Evolutionary conservation across 139 green algal species (phyloP).

Genomic region (Mesotaenium endlicherianum): DNA sequence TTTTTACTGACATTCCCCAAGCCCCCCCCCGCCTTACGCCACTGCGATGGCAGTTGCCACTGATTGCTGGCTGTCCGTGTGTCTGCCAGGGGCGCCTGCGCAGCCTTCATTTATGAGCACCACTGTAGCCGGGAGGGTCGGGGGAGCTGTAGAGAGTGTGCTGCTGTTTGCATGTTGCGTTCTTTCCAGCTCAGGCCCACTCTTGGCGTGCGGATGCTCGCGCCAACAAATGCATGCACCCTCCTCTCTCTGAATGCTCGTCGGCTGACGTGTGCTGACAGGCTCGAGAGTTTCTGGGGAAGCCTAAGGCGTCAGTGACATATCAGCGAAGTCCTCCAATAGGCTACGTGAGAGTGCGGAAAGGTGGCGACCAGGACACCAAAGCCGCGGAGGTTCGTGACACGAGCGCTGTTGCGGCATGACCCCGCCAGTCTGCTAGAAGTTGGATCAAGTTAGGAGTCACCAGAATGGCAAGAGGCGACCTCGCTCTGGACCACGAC

Average conservation of each 20-base stretch:
- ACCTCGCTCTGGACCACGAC: too few relatives aligned
- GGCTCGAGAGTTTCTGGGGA: constrained; percentile 2
- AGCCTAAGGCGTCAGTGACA: constrained; percentile 24
- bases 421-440: too few relatives aligned
- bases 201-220: not conserved
- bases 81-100: not conserved
- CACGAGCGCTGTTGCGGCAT: too few relatives aligned
- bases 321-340: constrained; percentile 24
- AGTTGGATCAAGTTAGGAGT: too few relatives aligned
- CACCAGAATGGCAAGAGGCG: too few relatives aligned
- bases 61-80: not conserved
- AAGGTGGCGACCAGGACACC: too few relatives aligned
- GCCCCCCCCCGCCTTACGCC: not conserved
- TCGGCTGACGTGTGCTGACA: not conserved
- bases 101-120: not conserved
- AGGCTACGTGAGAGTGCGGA: constrained; percentile 37
- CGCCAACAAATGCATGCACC: not conserved
- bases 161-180: too few relatives aligned
- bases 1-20: not conserved
- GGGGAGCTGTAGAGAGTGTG: too few relatives aligned
- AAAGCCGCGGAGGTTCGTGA: too few relatives aligned
- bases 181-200: not conserved
- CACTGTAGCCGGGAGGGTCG: not conserved
- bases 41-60: not conserved
- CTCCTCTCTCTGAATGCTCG: not conserved